Evolutionary conservation across 345 rosid species (phyloP), one percentile per base, ranked within the genome.

Genomic region (Cardamine chenopodiifolia): DNA sequence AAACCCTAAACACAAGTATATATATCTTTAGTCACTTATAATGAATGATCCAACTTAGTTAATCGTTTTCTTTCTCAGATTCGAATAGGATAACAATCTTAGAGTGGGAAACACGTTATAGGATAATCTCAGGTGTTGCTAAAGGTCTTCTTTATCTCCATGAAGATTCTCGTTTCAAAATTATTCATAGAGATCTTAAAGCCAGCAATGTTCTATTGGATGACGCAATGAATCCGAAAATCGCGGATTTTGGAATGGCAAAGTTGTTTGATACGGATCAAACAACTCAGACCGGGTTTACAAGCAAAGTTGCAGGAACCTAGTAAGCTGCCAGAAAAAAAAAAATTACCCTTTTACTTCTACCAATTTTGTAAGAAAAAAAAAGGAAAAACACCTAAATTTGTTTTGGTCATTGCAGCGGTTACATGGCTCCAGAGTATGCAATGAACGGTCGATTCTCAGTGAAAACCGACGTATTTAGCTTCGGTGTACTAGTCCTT

Each of bases 171-270:
- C 76, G 85, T 17, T 81, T 76, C 40, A 62, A 78, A 52, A 80
- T 86, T 25, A 74, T 83, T 60, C 90, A 85, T 26, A 68, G 85
- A 22, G 88, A 86, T 65, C 73, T 86, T 7, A 86, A 86, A 70
- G 81, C 88, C 1, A 82, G 88, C 57, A 87, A 85, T 13, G 75
- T 87, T 19, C 61, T 85, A 13, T 32, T 83, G 31, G 88, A 82
- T 7, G 40, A 35, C 6, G 77, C 66, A 1, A 80, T 85, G 87
- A 77, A 77, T 29, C 85, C 91, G 0, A 83, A 85, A 26, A 82
- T 87, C 13, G 83, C 87, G 1, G 88, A 87, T 65, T 87, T 87
- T 56, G 91, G 91, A 29, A 68, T 75, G 73, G 87, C 85, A 15
- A 83, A 75, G 14, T 61, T 79, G 1, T 78, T 83, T 56, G 77